Evolutionary conservation across 768 basidiomycete species (phyloP), one percentile per base, ranked within the genome.

Genomic region (Boletus bicolor): DNA sequence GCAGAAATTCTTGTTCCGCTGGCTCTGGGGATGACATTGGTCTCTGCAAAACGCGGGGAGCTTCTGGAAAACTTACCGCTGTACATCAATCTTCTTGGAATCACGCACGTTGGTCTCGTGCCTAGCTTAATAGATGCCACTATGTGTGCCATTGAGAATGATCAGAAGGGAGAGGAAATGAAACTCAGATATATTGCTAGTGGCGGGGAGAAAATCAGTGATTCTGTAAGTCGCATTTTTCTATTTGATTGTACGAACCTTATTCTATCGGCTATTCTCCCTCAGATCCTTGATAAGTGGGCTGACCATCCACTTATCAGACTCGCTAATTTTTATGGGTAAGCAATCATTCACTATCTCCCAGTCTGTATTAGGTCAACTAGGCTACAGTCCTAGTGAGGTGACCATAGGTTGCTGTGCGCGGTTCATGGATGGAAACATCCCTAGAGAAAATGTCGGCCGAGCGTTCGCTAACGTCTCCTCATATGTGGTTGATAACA

Each of bases 141-240:
- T 11, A 65, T 81, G 64, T 59, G 60, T 47, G 50, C 66, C n/a
- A 54, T 63, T 11, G 61, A 72, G 43, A 64, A 65, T 53, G 59
- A 61, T 24, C 71, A 69, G 45, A 71, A 69, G 17, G 66, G 68
- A 21, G 62, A 61, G 15, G 67, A 64, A 38, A 70, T 72, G 48
- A 63, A 64, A 21, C 64, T 81, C 34, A 69, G 74, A 21, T 81
- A 76, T 55, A 76, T 81, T 36, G 77, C 70, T 4, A 77, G 78
- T 55, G 80, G 80, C 12, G 80, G 80, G 5, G 80, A 81, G 65
- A 81, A 81, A 64, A 79, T 81, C 63, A 78, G 74, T 46, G 78
- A 81, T 60, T 69, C 76, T 19, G 79, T 80, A 53, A 56, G 75
- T 65, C 36, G n/a, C 5, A 8, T 52, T 44, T 42, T 36, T 24